These are phyloP conservation scores for Boletus hoseneyae DNA, from an alignment of 1,284 basidiomycete species.

Conservation along the genomic window DNA sequence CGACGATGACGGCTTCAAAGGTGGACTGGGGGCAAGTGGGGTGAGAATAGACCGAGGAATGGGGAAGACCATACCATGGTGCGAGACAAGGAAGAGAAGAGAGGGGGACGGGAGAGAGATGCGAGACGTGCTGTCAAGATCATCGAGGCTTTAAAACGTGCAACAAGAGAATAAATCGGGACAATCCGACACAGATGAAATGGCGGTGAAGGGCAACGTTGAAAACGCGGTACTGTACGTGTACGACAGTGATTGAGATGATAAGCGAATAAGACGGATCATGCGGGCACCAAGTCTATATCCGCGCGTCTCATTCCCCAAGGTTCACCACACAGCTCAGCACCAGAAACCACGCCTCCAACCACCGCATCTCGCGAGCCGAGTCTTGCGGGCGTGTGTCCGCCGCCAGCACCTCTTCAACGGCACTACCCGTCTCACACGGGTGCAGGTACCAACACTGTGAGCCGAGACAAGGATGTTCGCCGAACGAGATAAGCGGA, in stretches of 20 bases:
- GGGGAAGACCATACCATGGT: constrained; percentile 43
- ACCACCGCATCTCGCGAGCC: constrained; percentile 43
- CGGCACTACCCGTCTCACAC: constrained; percentile 64
- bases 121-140: constrained; percentile 38
- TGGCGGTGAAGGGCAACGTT: not conserved
- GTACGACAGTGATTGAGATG: no score
- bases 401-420: constrained; percentile 65
- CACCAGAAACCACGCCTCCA: constrained; percentile 75
- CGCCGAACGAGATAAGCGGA: constrained; percentile 77
- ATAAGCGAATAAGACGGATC: constrained; percentile 1
- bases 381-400: constrained; percentile 19
- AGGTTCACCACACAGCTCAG: constrained; percentile 60
- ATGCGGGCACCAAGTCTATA: not conserved
- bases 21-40: constrained; percentile 29
- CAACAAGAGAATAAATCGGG: constrained; percentile 16
- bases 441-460: constrained; percentile 84
- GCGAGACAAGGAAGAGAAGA: constrained; percentile 31
- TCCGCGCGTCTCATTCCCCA: constrained; percentile 1
- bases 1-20: constrained; percentile 92
- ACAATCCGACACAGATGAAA: constrained; percentile 22
- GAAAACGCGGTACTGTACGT: no score
- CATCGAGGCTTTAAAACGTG: constrained; percentile 23
- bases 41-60: constrained; percentile 1
- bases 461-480: constrained; percentile 70
- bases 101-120: constrained; percentile 35